phyloP scores from a whole-genome alignment of 495 filamentous ascomycete genomes.

The Aspergillus incahuasiensis region DNA sequence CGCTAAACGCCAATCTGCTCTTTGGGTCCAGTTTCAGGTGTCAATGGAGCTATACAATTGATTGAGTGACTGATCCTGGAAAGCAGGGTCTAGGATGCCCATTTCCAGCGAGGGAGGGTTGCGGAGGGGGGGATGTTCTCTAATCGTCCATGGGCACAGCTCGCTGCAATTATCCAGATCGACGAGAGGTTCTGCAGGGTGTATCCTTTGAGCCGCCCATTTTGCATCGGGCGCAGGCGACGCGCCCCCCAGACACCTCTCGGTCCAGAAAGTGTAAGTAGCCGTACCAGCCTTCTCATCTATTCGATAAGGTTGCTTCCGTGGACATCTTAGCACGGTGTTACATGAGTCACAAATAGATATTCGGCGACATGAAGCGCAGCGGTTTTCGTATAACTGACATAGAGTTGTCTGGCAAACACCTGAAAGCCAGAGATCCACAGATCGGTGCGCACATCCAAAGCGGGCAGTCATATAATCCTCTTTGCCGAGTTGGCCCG shows the following conservation, averaged over 20 bases:
- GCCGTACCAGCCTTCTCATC: slow-evolving; percentile 23
- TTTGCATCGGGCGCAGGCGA: slow-evolving; percentile 25
- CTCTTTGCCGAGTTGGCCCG: slow-evolving; percentile 41
- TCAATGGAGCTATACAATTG: slow-evolving; percentile 37
- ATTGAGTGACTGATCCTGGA: slow-evolving; percentile 33
- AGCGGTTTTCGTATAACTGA: slow-evolving; percentile 34
- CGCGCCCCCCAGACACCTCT: slow-evolving; percentile 35
- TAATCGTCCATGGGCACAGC: slow-evolving; percentile 43
- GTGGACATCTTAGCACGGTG: slow-evolving; percentile 34
- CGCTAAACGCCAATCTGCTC: not conserved
- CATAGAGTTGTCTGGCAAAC: slow-evolving; percentile 42
- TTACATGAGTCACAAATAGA: slow-evolving; percentile 39
- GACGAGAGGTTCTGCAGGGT: slow-evolving; percentile 35
- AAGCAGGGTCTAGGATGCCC: slow-evolving; percentile 34
- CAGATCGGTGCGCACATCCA: slow-evolving; percentile 43
- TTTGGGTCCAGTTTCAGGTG: slow-evolving; percentile 25
- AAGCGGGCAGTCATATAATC: slow-evolving; percentile 43
- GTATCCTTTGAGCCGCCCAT: slow-evolving; percentile 38
- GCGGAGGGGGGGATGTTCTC: slow-evolving; percentile 36
- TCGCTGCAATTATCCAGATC: slow-evolving; percentile 41
- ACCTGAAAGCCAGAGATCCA: slow-evolving; percentile 43
- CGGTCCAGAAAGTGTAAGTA: slow-evolving; percentile 39
- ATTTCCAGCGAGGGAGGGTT: slow-evolving; percentile 35
- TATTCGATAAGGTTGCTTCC: slow-evolving; percentile 30
- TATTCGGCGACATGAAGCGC: slow-evolving; percentile 38